Percentiles rank a stretch among this genome's conserved stretches.
These are phyloP conservation scores for Verticillium nubilum DNA, from an alignment of 2,329 filamentous ascomycete genomes.

Conservation along the genomic window DNA sequence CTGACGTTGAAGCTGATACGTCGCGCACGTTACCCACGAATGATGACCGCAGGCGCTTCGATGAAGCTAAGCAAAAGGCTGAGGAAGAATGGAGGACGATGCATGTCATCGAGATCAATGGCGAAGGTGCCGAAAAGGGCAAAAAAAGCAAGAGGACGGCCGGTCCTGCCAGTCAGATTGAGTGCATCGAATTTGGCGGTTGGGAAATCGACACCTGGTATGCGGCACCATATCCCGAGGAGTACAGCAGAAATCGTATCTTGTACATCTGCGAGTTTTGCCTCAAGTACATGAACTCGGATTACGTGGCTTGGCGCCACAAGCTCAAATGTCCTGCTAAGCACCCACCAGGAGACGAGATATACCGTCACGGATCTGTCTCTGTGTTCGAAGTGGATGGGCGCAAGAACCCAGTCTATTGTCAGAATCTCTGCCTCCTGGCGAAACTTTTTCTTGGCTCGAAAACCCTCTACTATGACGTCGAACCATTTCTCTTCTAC, in stretches of 20 bases:
- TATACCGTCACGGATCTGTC: slow-evolving; percentile 84
- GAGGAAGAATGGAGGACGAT: slow-evolving; percentile 83
- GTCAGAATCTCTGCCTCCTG: slow-evolving; percentile 91
- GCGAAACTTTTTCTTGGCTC: slow-evolving; percentile 98
- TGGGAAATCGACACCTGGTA: slow-evolving; percentile 99
- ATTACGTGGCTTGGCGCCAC: slow-evolving; percentile 96
- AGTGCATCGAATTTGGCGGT: slow-evolving; percentile 96
- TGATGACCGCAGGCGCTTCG: slow-evolving; percentile 79
- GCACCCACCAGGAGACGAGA: slow-evolving; percentile 95
- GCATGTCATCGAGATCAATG: slow-evolving; percentile 55
- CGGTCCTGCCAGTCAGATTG: slow-evolving; percentile 92
- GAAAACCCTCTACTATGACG: slow-evolving; percentile 97
- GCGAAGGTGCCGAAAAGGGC: slow-evolving; percentile 44
- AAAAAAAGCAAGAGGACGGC: slow-evolving; percentile 69
- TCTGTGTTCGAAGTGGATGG: slow-evolving; percentile 98
- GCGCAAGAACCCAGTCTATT: slow-evolving; percentile 96
- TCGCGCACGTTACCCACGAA: slow-evolving; percentile 77
- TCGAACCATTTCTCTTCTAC: slow-evolving; percentile 95
- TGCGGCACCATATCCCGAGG: slow-evolving; percentile 93
- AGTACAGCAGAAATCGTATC: slow-evolving; percentile 93
- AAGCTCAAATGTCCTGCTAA: slow-evolving; percentile 96
- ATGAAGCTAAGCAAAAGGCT: slow-evolving; percentile 82
- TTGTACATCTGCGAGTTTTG: slow-evolving; percentile 99
- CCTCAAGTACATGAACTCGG: slow-evolving; percentile 98
- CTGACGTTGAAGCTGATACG: slow-evolving; percentile 85